Evolutionary conservation across 257 asterid species (phyloP).

Genomic region (Agastache rugosa): DNA sequence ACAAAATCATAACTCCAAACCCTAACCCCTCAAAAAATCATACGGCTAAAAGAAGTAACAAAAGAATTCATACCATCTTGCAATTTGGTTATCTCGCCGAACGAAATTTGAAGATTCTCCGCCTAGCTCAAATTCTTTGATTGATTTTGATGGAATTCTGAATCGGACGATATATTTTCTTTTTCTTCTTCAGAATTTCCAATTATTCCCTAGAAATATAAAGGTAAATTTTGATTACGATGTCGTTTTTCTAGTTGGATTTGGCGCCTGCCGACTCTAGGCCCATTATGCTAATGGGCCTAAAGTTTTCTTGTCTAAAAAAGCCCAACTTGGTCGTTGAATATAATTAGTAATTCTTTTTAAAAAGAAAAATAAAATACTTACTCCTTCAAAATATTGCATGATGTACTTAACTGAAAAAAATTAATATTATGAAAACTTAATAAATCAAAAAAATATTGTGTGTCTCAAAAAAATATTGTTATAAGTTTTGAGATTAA

Average conservation of each 20-base stretch:
- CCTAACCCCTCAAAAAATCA: conserved; percentile 29
- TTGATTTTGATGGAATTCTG: conserved; percentile 27
- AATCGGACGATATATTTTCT: conserved; percentile 1
- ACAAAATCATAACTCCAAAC: conserved; percentile 21
- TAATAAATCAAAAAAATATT: background rate
- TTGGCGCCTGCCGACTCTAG: background rate
- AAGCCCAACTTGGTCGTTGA: background rate
- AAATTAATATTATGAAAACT: background rate
- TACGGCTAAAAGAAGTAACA: background rate
- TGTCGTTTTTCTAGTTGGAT: background rate
- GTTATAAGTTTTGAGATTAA: background rate
- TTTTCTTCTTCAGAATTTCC: background rate
- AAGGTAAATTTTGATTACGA: background rate
- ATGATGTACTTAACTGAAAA: background rate
- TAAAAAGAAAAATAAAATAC: too few species aligned
- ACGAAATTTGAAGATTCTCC: conserved; percentile 19
- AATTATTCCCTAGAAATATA: background rate
- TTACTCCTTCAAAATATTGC: too few species aligned
- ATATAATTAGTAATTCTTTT: background rate
- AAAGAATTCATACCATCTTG: conserved; percentile 40
- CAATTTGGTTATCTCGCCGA: conserved; percentile 23
- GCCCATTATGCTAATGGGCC: conserved; percentile 30
- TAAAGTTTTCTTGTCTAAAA: too few species aligned
- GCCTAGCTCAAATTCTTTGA: conserved; percentile 9
- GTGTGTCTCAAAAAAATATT: background rate